These are phyloP conservation scores for Penicillium coffeae DNA, from an alignment of 495 filamentous ascomycete genomes.

Conservation along the genomic window DNA sequence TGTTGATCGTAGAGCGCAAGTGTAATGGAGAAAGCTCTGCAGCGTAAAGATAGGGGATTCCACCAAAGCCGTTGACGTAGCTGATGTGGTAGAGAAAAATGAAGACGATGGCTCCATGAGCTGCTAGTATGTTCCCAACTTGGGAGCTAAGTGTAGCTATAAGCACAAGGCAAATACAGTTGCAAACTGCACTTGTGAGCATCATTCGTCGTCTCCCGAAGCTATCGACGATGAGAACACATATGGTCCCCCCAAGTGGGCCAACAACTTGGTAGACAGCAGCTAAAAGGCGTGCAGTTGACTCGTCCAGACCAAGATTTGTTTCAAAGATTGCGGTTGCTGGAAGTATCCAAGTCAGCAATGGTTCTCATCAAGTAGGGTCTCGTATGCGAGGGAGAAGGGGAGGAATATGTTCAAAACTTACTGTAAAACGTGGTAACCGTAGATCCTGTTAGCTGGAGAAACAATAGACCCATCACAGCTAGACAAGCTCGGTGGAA, in stretches of 20 bases:
- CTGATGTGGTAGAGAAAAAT: slow-evolving; percentile 52
- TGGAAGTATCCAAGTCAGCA: too few species aligned
- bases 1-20: slow-evolving; percentile 46
- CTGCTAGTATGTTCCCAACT: slow-evolving; percentile 13
- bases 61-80: slow-evolving; percentile 51
- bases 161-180: slow-evolving; percentile 40
- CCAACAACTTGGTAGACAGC: slow-evolving; percentile 16
- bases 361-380: too few species aligned
- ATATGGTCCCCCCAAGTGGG: slow-evolving; percentile 11
- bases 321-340: slow-evolving; percentile 17
- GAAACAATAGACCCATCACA: slow-evolving; percentile 12
- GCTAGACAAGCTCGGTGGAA: slow-evolving; percentile 22
- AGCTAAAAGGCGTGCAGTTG: slow-evolving; percentile 14
- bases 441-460: slow-evolving; percentile 22
- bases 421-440: slow-evolving; percentile 27
- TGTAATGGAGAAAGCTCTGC: slow-evolving; percentile 48
- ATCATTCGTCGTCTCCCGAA: slow-evolving; percentile 21
- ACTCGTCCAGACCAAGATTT: slow-evolving; percentile 9
- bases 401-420: not conserved
- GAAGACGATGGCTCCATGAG: slow-evolving; percentile 40
- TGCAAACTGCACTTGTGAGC: slow-evolving; percentile 27
- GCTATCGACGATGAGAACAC: slow-evolving; percentile 18
- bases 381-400: not conserved
- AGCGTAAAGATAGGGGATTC: slow-evolving; percentile 52
- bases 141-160: slow-evolving; percentile 29